A percentile compares a stretch with the other conserved stretches of the same genome.
Evolutionary conservation across 192 early-diverging fungal genomes (phyloP).

Genomic region (Coemansia sp.): DNA sequence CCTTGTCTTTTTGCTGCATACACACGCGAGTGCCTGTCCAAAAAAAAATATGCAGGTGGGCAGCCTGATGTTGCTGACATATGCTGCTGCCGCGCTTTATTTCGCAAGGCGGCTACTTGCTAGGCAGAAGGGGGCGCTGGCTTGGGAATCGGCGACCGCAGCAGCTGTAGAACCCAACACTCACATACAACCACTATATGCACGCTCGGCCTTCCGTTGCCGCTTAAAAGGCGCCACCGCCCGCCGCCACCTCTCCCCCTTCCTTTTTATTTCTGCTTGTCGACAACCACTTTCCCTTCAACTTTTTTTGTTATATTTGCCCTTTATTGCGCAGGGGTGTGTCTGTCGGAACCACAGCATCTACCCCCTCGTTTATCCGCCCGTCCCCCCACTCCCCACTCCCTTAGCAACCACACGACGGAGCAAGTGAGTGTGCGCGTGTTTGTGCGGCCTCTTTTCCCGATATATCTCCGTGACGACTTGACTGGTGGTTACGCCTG

Average conservation of each 20-base stretch:
- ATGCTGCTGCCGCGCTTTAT: neutral
- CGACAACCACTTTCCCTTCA: neutral
- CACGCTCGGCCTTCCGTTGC: neutral
- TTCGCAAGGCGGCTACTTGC: neutral
- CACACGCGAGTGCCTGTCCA: neutral
- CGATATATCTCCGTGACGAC: neutral
- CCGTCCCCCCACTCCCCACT: neutral
- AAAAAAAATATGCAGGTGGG: neutral
- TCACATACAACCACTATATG: neutral
- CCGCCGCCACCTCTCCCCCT: neutral
- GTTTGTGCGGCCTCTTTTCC: neutral
- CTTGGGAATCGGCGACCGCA: neutral
- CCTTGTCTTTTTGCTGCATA: neutral
- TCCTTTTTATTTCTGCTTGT: neutral
- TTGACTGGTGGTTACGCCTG: neutral
- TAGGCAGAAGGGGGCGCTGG: neutral
- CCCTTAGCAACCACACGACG: neutral
- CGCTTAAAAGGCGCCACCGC: conserved; percentile 6
- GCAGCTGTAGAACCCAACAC: too few relatives aligned
- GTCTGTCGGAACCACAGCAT: neutral
- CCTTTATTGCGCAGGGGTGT: neutral
- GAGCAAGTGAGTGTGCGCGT: neutral
- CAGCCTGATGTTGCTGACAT: neutral
- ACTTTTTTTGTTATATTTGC: neutral
- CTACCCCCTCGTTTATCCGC: neutral